Base-by-base conservation (phyloP, 2,329 filamentous ascomycete species). In the Claviceps quebecensis region DNA sequence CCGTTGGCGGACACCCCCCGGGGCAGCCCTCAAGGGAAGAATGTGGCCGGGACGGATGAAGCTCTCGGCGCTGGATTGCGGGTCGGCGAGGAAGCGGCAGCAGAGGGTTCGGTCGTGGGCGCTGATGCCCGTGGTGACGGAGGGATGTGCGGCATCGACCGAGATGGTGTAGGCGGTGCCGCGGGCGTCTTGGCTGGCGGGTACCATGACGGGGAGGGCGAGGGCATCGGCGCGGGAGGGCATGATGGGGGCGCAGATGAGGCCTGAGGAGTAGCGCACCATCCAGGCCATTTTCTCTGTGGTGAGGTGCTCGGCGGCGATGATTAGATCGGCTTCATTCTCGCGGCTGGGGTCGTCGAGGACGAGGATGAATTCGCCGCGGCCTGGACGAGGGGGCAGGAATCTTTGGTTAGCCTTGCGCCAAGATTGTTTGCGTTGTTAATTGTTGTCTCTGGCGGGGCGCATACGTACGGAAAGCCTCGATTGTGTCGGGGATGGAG, bases 301-400 rank as follows among this genome's bases (percentile, higher is more conserved):
- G 8, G 91, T 95, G 57, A 96, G 72, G 61, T 85, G 78, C 58
- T 88, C 74, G 56, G 89, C 91, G 58, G 93, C 87, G 64, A 97
- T 94, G 69, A 97, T 96, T 47, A 98, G 80, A 72, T 98, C 93
- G 68, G 90, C 93, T 77, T 98, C 93, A 68, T 98, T 98, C 69
- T 98, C 93, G 68, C 93, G 90, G 56, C 83, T 80, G 57, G 88
- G 82, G 59, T 87, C 86, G 73, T 98, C 93, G 63, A 98, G 87
- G 39, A 96, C 91, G 55, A 98, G 82, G 65, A 98, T 84, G 76
- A 97, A 97, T 65, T 97, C 83, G 68, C 88, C 89, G 68, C 82
- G 79, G 62, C 75, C 83, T 87, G 57, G 48, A 26, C 16, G 17
- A 16, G 40, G 5, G 23, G n/a, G 26, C 16, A 5, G n/a, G 26